A percentile compares a stretch with the other conserved stretches of the same genome.
phyloP scores from a whole-genome alignment of 2,329 filamentous ascomycete genomes.

The Knufia fluminis region DNA sequence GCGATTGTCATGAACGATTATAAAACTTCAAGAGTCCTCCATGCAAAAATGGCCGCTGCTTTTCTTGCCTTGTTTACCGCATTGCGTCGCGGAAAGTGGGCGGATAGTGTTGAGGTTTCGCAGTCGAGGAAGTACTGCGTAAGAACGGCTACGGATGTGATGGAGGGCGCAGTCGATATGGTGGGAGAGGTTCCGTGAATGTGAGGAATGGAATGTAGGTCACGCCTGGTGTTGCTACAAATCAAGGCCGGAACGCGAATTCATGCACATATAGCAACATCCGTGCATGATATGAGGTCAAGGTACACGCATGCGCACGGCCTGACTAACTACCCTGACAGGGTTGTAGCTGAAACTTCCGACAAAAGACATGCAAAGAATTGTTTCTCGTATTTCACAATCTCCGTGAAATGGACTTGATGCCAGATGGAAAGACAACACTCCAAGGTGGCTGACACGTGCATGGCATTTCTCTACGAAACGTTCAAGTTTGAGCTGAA shows the following conservation, averaged over 20 bases:
- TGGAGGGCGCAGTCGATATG: neutral
- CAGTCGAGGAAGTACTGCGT: neutral
- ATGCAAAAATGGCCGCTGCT: neutral
- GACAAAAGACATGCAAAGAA: too few species aligned
- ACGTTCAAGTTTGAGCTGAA: too few species aligned
- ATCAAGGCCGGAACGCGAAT: neutral
- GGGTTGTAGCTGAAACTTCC: too few species aligned
- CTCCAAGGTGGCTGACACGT: too few species aligned
- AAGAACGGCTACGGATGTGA: neutral
- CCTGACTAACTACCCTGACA: neutral
- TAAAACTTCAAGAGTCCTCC: neutral
- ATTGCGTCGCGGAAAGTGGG: neutral
- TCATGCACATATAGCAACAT: neutral
- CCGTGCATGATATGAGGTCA: neutral
- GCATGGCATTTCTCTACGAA: too few species aligned
- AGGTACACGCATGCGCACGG: neutral
- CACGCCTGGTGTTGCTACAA: neutral
- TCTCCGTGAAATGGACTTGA: too few species aligned
- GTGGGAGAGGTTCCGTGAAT: neutral
- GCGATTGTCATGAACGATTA: too few species aligned
- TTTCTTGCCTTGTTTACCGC: neutral
- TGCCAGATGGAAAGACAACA: too few species aligned
- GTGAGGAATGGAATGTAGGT: neutral
- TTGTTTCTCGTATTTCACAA: too few species aligned
- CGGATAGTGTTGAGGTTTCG: neutral